Evolutionary conservation across 1,284 basidiomycete species (phyloP).

Genomic region (Heterobasidion annosum): DNA sequence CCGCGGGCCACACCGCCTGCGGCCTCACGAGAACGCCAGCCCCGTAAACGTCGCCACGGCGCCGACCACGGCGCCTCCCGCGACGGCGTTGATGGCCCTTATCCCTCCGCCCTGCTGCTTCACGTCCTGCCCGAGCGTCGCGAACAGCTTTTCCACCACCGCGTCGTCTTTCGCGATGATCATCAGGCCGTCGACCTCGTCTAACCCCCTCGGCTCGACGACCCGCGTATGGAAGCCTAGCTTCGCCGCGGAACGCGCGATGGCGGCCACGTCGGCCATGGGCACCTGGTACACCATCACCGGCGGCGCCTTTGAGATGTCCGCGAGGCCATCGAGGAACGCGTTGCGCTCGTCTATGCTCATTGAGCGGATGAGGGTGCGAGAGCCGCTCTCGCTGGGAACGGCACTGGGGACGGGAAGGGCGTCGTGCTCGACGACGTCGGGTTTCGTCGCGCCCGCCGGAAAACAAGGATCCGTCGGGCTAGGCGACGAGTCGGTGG

Average conservation of each 20-base stretch:
- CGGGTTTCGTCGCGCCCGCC: not conserved
- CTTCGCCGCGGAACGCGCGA: constrained; percentile 29
- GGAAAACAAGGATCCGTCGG: not conserved
- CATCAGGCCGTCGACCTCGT: constrained; percentile 30
- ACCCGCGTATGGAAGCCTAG: constrained; percentile 31
- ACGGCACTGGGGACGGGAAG: constrained; percentile 4
- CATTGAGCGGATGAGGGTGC: constrained; percentile 35
- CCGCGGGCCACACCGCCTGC: too few species aligned
- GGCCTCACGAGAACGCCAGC: constrained; percentile 3
- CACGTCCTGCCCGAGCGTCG: constrained; percentile 3
- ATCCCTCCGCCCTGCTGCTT: constrained; percentile 3
- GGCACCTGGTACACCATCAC: constrained; percentile 40
- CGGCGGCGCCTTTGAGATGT: constrained; percentile 24
- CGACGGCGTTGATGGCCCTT: constrained; percentile 4
- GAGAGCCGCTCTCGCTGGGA: constrained; percentile 1
- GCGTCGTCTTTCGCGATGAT: constrained; percentile 40
- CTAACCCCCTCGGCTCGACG: constrained; percentile 18
- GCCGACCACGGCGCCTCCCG: constrained; percentile 10
- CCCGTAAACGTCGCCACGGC: constrained; percentile 12
- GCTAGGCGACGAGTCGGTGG: constrained; percentile 14
- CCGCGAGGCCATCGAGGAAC: constrained; percentile 36
- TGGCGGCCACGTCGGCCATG: constrained; percentile 28
- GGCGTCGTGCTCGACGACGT: constrained; percentile 4
- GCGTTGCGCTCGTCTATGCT: constrained; percentile 38
- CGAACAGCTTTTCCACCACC: constrained; percentile 22